Percentiles rank a stretch among this genome's conserved stretches.
Conservation (phyloP, 2,329 filamentous ascomycete species). For the Colletotrichum sp. region DNA sequence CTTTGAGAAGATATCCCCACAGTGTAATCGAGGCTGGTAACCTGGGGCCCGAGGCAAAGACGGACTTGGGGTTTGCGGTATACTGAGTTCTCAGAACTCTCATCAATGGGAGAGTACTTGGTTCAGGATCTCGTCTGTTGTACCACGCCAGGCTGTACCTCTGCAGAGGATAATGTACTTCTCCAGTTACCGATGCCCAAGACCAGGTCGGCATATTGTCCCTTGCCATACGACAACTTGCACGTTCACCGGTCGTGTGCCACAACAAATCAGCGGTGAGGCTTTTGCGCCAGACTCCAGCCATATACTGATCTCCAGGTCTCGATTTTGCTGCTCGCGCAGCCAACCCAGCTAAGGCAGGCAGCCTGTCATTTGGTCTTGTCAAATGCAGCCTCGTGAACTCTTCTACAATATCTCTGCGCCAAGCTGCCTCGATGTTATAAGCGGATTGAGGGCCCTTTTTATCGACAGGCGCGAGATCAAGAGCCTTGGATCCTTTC, state of each 20-base stretch:
- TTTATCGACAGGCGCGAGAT: neutral
- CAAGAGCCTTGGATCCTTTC: neutral
- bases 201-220: neutral
- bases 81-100: neutral
- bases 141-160: neutral
- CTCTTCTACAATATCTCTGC: neutral
- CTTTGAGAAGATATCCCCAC: neutral
- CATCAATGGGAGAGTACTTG: neutral
- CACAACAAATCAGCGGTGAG: neutral
- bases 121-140: neutral
- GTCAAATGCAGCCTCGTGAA: neutral
- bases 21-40: neutral
- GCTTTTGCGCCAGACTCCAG: neutral
- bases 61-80: neutral
- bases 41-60: neutral
- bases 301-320: neutral
- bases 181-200: neutral
- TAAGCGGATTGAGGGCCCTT: neutral
- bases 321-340: neutral
- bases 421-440: neutral
- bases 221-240: neutral
- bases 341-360: neutral
- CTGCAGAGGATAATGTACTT: neutral
- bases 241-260: neutral
- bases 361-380: neutral